Evolutionary conservation across 257 asterid genomes (phyloP).

Genomic region (Gardenia jasminoides): DNA sequence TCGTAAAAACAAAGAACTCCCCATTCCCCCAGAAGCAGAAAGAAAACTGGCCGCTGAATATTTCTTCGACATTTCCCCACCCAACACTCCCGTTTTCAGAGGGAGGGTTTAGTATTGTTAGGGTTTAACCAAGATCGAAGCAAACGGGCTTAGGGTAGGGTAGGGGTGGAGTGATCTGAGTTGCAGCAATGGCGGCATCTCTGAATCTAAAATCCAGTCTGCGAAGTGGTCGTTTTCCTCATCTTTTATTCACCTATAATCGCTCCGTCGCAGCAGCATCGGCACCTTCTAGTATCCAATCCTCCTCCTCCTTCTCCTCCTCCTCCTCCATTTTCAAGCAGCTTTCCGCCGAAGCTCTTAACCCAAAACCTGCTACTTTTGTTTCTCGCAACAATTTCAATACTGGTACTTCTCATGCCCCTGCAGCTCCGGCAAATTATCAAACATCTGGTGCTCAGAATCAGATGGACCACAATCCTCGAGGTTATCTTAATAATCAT

Average conservation of each 20-base stretch:
- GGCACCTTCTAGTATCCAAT: constrained; percentile 26
- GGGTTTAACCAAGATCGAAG: constrained; percentile 16
- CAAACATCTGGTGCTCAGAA: constrained; percentile 30
- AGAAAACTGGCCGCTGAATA: too few relatives aligned
- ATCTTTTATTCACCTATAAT: constrained; percentile 7
- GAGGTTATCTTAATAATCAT: constrained; percentile 29
- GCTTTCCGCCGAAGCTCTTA: constrained; percentile 29
- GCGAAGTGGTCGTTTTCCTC: constrained; percentile 18
- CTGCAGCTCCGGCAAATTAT: constrained; percentile 33
- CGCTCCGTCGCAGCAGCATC: constrained; percentile 29
- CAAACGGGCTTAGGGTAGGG: neutral
- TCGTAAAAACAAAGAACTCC: too few relatives aligned
- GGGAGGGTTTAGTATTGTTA: neutral
- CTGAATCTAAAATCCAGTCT: neutral
- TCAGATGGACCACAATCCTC: constrained; percentile 23
- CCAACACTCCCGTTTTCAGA: too few relatives aligned
- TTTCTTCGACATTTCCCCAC: too few relatives aligned
- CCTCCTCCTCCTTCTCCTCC: constrained; percentile 17
- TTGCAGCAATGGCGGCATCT: constrained; percentile 15
- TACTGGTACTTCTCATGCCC: neutral
- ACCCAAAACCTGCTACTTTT: constrained; percentile 20
- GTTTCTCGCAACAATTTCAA: constrained; percentile 18
- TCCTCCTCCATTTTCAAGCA: constrained; percentile 23
- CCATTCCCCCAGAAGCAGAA: too few relatives aligned
- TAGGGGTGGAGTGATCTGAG: too few relatives aligned